Evolutionary conservation across 1,284 basidiomycete genomes (phyloP).

Genomic region (Ceratobasidium sp.): DNA sequence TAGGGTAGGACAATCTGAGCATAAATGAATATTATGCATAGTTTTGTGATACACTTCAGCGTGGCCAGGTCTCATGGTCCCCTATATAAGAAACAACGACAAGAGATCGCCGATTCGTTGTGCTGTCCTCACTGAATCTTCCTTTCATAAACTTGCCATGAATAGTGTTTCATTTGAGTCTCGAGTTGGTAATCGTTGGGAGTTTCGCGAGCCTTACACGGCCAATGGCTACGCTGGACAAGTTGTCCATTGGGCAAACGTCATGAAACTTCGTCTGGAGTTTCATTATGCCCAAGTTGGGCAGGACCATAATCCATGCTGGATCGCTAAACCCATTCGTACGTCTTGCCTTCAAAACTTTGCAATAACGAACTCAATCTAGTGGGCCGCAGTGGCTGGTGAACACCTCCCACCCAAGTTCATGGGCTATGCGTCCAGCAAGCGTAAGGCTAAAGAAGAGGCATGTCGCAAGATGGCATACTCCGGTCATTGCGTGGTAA

Average conservation of each 20-base stretch:
- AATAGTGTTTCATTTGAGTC: conserved; percentile 3
- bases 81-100: not conserved
- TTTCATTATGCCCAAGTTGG: conserved; percentile 8
- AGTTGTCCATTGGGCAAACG: conserved; percentile 16
- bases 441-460: conserved; percentile 16
- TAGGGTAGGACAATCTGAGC: too few relatives aligned
- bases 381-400: not conserved
- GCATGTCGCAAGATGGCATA: conserved; percentile 23
- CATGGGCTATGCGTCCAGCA: conserved; percentile 15
- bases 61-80: too few relatives aligned
- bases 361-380: not conserved
- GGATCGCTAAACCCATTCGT: conserved; percentile 17
- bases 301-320: conserved; percentile 9
- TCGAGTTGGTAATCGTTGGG: conserved; percentile 1
- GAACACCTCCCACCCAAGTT: not conserved
- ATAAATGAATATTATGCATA: too few relatives aligned
- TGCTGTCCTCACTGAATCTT: not conserved
- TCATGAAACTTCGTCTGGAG: not conserved
- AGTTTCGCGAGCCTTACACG: not conserved
- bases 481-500: conserved; percentile 24
- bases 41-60: too few relatives aligned
- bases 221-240: conserved; percentile 16
- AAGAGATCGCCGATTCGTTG: not conserved
- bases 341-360: not conserved
- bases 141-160: not conserved